These are phyloP conservation scores for Tricholoma bakamatsutake DNA, from an alignment of 768 basidiomycete genomes.

Conservation along the genomic window DNA sequence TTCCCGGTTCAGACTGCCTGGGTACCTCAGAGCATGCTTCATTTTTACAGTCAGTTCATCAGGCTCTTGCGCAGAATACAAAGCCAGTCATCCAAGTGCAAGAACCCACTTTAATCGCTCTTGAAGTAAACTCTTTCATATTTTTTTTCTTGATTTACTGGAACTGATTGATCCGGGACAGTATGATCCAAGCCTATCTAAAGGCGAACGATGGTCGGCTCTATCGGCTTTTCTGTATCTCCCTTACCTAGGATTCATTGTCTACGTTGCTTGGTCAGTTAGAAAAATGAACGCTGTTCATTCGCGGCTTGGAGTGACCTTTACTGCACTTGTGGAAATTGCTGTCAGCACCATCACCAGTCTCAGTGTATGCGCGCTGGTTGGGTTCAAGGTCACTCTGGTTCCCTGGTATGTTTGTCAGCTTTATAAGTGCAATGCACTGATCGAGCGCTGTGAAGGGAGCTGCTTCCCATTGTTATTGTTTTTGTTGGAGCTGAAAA, in stretches of 20 bases:
- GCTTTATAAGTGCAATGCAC: neutral
- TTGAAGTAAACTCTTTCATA: conserved; percentile 31
- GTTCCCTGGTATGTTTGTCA: conserved; percentile 69
- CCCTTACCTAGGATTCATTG: conserved; percentile 70
- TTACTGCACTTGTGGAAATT: conserved; percentile 91
- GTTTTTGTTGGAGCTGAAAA: conserved; percentile 96
- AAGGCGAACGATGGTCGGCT: conserved; percentile 44
- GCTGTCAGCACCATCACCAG: conserved; percentile 91
- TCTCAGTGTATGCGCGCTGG: conserved; percentile 85
- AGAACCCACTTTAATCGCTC: conserved; percentile 38
- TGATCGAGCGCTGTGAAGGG: conserved; percentile 39
- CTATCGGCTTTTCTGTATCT: conserved; percentile 69
- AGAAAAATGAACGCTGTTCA: conserved; percentile 80
- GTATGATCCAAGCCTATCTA: conserved; percentile 49
- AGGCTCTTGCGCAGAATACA: conserved; percentile 29
- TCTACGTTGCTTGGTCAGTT: conserved; percentile 72
- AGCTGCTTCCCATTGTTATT: conserved; percentile 87
- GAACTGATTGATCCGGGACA: conserved; percentile 20
- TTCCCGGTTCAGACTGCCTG: conserved; percentile 69
- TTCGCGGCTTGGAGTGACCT: conserved; percentile 83
- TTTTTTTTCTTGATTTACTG: conserved; percentile 1
- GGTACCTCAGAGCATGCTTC: conserved; percentile 51
- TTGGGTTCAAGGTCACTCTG: conserved; percentile 85
- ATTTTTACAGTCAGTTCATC: conserved; percentile 55
- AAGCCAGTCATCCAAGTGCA: conserved; percentile 24